Evolutionary conservation across 139 green algal species (phyloP), one percentile per base, ranked within the genome.

Genomic region (Coelastrella sp.): DNA sequence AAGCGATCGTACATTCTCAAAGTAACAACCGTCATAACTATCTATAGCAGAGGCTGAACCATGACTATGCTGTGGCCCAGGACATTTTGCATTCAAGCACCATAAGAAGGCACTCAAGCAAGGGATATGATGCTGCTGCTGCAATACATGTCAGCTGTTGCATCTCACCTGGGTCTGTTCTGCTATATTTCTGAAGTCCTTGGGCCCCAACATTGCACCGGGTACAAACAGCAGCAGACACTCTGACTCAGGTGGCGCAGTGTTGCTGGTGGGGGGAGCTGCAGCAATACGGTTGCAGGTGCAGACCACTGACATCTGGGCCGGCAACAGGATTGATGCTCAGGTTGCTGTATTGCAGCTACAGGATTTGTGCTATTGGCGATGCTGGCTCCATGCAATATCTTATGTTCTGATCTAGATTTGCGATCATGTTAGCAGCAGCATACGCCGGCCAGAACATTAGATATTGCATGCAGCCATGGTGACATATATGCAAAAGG

Each of bases 221-320:
- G 85, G 85, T 22, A 78, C 85, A 61, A 90, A 22, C 24, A 90
- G 74, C 73, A 90, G 73, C 15, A 90, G 74, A 22, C 66, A 82
- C 85, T 90, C 85, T 22, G 73, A 78, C 73, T 90, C 74, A 10
- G 74, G 1, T 10, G 85, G 25, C 6, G 84, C 84, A 11, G n/a
- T 90, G 85, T 82, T 84, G 73, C 59, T 27, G 10, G 73, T 22
- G 10, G 74, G 59, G 19, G 85, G 73, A 19, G 73, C 85, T 84
- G 85, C 74, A 74, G 63, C 63, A 70, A 20, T 70, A 70, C 63
- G 63, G 14, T 70, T 3, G 11, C 63, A 70, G 63, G 35, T 49
- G 35, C 35, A 49, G 35, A 49, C 35, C 35, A 49, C 35, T 49
- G 35, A 49, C 35, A 49, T 49, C 35, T 49, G 35, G 35, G 35